These are phyloP conservation scores for Aspergillus unguis DNA, from an alignment of 2,329 filamentous ascomycete species.

Conservation along the genomic window DNA sequence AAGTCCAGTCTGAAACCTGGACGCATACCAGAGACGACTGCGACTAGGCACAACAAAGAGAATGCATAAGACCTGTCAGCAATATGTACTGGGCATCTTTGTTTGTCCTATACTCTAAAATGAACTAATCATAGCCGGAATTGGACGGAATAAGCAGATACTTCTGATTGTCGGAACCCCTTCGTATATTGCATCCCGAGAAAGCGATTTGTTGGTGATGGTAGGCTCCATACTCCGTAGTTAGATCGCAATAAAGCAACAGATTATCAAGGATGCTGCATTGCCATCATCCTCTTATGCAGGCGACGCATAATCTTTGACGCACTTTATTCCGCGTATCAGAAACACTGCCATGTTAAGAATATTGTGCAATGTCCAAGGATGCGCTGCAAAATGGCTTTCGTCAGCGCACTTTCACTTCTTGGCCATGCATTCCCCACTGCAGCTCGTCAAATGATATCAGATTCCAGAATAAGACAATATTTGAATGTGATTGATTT, in stretches of 20 bases:
- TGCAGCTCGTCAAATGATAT: background rate
- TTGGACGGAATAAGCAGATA: too few relatives aligned
- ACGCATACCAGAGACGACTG: conserved; percentile 24
- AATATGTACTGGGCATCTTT: background rate
- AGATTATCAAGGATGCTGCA: too few relatives aligned
- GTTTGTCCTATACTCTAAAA: background rate
- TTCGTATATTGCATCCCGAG: too few relatives aligned
- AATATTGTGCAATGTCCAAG: background rate
- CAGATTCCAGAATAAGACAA: background rate
- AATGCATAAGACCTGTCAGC: conserved; percentile 8
- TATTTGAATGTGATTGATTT: background rate
- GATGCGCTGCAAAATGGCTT: too few relatives aligned
- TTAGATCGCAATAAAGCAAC: too few relatives aligned
- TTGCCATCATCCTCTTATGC: too few relatives aligned
- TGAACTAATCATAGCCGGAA: too few relatives aligned
- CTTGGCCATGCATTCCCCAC: too few relatives aligned
- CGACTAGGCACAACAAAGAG: conserved; percentile 2
- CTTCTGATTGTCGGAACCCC: background rate
- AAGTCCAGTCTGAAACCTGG: conserved; percentile 16
- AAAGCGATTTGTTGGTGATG: too few relatives aligned
- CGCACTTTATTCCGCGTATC: background rate
- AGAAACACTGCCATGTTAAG: background rate
- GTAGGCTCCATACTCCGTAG: too few relatives aligned
- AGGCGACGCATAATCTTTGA: background rate
- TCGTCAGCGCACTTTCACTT: too few relatives aligned